Base-by-base conservation (phyloP, 768 basidiomycete genomes). In the Hortiboletus flavorubellus region DNA sequence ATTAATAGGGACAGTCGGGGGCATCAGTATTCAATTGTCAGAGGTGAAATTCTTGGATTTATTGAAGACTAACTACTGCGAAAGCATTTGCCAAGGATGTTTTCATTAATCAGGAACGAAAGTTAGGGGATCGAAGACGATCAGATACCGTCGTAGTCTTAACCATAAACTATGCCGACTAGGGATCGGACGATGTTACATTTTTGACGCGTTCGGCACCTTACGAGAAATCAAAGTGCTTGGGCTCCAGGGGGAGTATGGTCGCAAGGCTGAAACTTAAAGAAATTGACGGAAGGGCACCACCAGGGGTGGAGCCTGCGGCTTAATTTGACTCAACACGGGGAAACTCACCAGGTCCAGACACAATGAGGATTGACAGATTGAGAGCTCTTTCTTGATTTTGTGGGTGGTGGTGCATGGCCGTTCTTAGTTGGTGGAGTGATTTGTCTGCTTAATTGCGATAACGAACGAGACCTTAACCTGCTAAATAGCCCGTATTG, bases 401-500 rank as follows among this genome's bases (percentile, higher is more conserved):
- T 81, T 81, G 82, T 86, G 84, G 85, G 84, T 86, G 85, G 85
- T 87, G 84, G 85, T 87, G 85, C 85, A 87, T 87, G 85, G 86
- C 85, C 83, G 81, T 87, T 87, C 85, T 86, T 87, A 86, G 85
- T 87, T 87, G 6, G 30, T 30, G 87, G 86, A 90, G 87, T 89
- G 89, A 90, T 89, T 90, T 90, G 89, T 91, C 89, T 90, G 89
- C 87, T 89, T 90, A 89, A 91, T 89, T 89, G 86, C 83, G 87
- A 90, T 89, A 89, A 89, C 83, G 84, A 90, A 88, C 82, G 86
- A 90, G 87, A 90, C 88, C 85, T 87, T 87, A 84, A 85, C 85
- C 85, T 88, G 86, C 88, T 89, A 87, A 89, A 88, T 90, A 89
- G 87, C 79, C 79, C 73, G 81, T n/a, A n/a, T n/a, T n/a, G 79